These are phyloP conservation scores for Elaphomyces granulatus DNA, from an alignment of 495 filamentous ascomycete species.

Conservation along the genomic window DNA sequence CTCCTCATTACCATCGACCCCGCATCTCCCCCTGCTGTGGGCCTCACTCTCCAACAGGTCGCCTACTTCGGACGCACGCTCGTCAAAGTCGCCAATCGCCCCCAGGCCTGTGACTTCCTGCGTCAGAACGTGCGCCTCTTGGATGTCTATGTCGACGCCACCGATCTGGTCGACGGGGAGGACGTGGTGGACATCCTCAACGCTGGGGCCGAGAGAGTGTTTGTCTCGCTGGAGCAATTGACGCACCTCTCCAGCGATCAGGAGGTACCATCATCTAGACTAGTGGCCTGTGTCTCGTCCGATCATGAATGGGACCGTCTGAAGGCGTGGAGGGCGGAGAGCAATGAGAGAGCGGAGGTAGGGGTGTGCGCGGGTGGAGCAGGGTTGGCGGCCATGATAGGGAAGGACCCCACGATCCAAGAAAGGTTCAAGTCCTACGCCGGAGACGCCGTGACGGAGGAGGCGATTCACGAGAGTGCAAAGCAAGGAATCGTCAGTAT, in stretches of 20 bases:
- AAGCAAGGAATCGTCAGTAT: constrained; percentile 58
- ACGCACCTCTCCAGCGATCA: constrained; percentile 35
- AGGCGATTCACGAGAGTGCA: constrained; percentile 36
- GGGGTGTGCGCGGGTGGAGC: constrained; percentile 36
- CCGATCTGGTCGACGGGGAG: constrained; percentile 49
- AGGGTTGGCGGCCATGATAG: constrained; percentile 34
- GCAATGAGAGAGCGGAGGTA: constrained; percentile 37
- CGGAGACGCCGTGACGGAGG: constrained; percentile 26
- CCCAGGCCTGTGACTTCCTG: constrained; percentile 54
- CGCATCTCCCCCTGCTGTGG: constrained; percentile 22
- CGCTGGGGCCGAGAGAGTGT: constrained; percentile 73
- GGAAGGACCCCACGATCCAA: constrained; percentile 24
- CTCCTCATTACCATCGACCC: constrained; percentile 35
- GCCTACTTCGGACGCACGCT: constrained; percentile 67
- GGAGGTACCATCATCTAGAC: constrained; percentile 40
- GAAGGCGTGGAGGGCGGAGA: constrained; percentile 27
- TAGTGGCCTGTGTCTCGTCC: constrained; percentile 35
- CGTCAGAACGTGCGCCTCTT: constrained; percentile 50
- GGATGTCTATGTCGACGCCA: constrained; percentile 62
- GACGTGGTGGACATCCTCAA: constrained; percentile 73
- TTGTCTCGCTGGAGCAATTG: constrained; percentile 58
- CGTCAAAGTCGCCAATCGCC: constrained; percentile 44
- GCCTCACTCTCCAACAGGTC: constrained; percentile 53
- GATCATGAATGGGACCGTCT: constrained; percentile 23
- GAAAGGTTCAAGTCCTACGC: constrained; percentile 21